Evolutionary conservation across 176 grass and related monocot species (phyloP), one percentile per base, ranked within the genome.

Genomic region (Elymus sibiricus): DNA sequence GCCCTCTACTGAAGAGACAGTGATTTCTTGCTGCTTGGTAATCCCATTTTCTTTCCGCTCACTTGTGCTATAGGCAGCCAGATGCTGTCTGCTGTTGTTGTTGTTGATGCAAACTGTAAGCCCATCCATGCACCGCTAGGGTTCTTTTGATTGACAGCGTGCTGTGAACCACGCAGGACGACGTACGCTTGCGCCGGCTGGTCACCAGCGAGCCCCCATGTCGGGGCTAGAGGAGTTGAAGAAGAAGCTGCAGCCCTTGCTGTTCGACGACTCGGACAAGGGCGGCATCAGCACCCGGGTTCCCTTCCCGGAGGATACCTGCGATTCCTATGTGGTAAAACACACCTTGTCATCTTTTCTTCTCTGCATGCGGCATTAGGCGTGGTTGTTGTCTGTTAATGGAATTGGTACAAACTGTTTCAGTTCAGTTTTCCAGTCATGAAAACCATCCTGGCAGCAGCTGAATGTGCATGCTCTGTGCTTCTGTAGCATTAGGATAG

Each of bases 211-310:
- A 64, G 44, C 32, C 56, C 43, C 28, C 47, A 98, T 98, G 96
- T 56, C 96, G 62, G 93, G 96, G 64, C 76, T 98, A 21, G 96
- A 95, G 90, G 93, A 98, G 82, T 70, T 98, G 66, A 98, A 86
- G 81, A 98, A 90, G 86, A 98, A 95, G 75, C 83, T 95, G 76
- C 86, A 92, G 17, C 96, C 93, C 49, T 79, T 95, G 75, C 88
- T 98, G 66, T 98, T 98, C 61, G 92, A 92, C 42, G 74, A 84
- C 22, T 13, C 75, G 7, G 90, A 89, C 19, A 88, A 90, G 32
- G 86, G 73, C 11, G 88, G 76, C 13, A 55, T 77, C 32, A 89
- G 86, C 11, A 71, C 70, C 67, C 79, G 86, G 76, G 55, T 76
- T 11, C 69, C 90, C 31, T 27, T 89, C 7, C 89, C 80, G 9